A percentile compares a stretch with the other conserved stretches of the same genome.
Evolutionary conservation across 306 rosid species (phyloP).

Genomic region (Quercus alba): DNA sequence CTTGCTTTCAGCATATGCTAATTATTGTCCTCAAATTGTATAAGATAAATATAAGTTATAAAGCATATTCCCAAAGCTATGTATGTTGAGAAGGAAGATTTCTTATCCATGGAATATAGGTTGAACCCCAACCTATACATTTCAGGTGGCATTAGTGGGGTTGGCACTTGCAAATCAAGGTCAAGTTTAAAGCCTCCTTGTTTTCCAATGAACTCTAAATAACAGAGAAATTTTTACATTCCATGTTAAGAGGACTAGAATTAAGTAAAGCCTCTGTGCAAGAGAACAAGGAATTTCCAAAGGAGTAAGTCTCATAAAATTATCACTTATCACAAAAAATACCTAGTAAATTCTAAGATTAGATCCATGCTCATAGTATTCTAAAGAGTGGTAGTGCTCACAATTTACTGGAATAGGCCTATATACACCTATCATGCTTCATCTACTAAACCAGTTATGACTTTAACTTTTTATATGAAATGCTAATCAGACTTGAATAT

Average conservation of each 20-base stretch:
- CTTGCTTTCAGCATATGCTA: neutral
- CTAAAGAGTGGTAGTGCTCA: neutral
- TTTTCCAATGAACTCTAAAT: neutral
- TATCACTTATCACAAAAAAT: neutral
- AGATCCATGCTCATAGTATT: neutral
- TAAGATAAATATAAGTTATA: neutral
- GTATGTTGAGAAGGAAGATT: neutral
- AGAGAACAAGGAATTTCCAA: neutral
- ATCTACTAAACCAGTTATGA: too few relatives aligned
- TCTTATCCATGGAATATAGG: neutral
- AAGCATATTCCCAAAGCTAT: neutral
- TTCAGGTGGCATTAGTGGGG: neutral
- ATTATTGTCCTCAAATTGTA: neutral
- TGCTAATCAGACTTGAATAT: neutral
- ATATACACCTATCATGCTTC: neutral
- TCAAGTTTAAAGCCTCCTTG: neutral
- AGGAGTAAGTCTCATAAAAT: neutral
- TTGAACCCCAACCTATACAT: neutral
- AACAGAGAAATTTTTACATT: neutral
- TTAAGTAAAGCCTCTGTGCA: neutral
- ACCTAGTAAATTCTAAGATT: neutral
- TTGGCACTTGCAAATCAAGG: too few relatives aligned
- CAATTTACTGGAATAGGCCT: neutral
- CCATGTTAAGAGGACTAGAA: neutral
- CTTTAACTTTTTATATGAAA: too few relatives aligned